Evolutionary conservation across 2,329 filamentous ascomycete genomes (phyloP), one percentile per base, ranked within the genome.

Genomic region (Ophiocordyceps robertsii): DNA sequence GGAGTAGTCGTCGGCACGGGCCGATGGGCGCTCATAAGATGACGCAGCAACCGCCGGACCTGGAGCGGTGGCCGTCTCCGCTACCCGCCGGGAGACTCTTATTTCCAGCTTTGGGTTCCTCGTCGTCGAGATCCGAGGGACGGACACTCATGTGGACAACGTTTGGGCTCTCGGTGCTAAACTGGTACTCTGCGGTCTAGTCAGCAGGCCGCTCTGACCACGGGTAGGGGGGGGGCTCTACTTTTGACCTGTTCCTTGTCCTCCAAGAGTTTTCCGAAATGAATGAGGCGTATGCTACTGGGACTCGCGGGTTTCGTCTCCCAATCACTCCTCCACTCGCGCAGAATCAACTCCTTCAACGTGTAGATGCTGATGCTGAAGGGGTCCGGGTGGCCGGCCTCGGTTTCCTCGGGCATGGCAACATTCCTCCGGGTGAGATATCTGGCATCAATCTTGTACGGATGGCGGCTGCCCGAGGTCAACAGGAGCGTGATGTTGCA

Each of bases 61-160:
- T 59, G 39, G 66, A 61, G 21, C 65, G 58, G 45, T 54, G 59
- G 33, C 66, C 60, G 21, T 66, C 61, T 8, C 62, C 61, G 35
- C 63, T 56, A 9, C 65, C 59, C n/a, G 64, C 59, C 35, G 64
- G 56, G 33, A 63, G 54, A 48, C 56, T 59, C 53, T 65, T 68
- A 59, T 82, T 84, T 45, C 74, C 72, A 30, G 75, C 74, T 56
- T 81, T 82, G 44, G 82, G 79, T 51, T 86, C 82, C 53, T 84
- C 80, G 55, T 92, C 87, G 49, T 93, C 82, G 47, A 90, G 74
- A 56, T 94, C 86, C 56, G 88, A 82, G 3, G 88, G 88, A 52
- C 85, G 84, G 52, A 95, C 80, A 6, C 84, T 90, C 87, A 95
- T 94, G 62, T 95, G 88, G n/a, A 95, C 80, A 27, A 94, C 84